Base-by-base conservation (phyloP, 2,329 filamentous ascomycete genomes). In the Gnomoniopsis sp. region DNA sequence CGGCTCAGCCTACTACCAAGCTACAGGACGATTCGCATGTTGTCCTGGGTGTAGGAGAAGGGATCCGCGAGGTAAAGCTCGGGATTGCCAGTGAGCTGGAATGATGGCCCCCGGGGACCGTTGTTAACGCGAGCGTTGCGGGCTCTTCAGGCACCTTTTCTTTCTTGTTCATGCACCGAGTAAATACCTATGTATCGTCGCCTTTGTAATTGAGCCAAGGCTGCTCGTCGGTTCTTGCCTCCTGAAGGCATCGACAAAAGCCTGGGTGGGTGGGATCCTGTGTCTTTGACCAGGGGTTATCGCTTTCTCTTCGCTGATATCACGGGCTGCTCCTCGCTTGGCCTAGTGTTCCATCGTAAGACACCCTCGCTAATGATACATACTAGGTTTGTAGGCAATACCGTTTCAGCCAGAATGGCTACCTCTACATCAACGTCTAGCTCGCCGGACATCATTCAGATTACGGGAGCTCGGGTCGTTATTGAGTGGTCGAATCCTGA, bases 121-220 rank as follows among this genome's bases (percentile, higher is more conserved):
- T 56, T 56, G 53, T 30, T 56, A 56, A 56, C 47, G 53, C 47
- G 53, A 44, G 36, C 53, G 53, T 56, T 47, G 46, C 17, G 47
- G 53, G 53, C 21, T n/a, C 30, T 54, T 19, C 23, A 50, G 19
- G 47, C n/a, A 36, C 46, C n/a, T 30, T 21, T 55, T 23, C 22
- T 7, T n/a, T n/a, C 23, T 14, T 52, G 15, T 43, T 2, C 17
- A 44, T 19, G 43, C 17, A 6, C 19, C 46, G 4, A 12, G 38
- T n/a, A 7, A 22, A 30, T 14, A n/a, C n/a, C n/a, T n/a, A 21
- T 43, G n/a, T n/a, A n/a, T 8, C 30, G 19, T 26, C 11, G 19
- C 38, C 46, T 41, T 36, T n/a, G 26, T 43, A 36, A 48, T 11
- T 10, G 52, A 56, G 53, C 36, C 53, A 50, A 56, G 53, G 53